Evolutionary conservation across 371 early-diverging fungal genomes (phyloP), one percentile per base, ranked within the genome.

Genomic region (Lichtheimia hyalospora): DNA sequence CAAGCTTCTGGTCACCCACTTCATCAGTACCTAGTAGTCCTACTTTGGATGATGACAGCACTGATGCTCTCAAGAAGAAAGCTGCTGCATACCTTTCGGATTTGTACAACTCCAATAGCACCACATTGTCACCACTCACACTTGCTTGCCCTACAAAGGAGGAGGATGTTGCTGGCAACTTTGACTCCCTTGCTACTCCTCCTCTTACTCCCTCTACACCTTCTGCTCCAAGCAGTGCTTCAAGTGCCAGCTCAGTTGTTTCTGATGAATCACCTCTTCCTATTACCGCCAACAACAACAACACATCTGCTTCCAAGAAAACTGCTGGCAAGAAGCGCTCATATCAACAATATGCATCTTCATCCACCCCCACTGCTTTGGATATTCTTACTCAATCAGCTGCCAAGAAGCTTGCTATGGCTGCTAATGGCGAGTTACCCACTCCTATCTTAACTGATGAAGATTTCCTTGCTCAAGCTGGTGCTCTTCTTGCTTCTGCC

Each of bases 391-490:
- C 76, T 41, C 76, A 75, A 44, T 66, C 71, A 12, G 74, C 79
- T 16, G 74, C 65, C 40, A 79, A 79, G 61, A 75, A 75, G 58
- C 54, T 79, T n/a, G 79, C 76, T 34, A 57, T 68, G 51, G 72
- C 74, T n/a, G 43, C 63, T 20, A 59, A 50, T 28, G 48, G 54
- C 34, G 74, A 67, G 43, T 24, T 66, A 20, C 67, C 73, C 41
- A 55, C 71, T 8, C 62, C 70, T 1, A 62, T 73, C 20, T 52
- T 79, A 24, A 71, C 72, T 12, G 74, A 79, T 56, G 80, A 79
- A 55, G 76, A 76, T 54, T 76, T 79, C 57, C 68, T 79, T 53
- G 80, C 77, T 23, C 80, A 79, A 60, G 80, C 80, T 12, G 77
- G 74, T 25, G 80, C 75, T 24, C 55, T 79, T 21, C 66, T 79